Evolutionary conservation across 768 basidiomycete species (phyloP).

Genomic region (Gymnopilus dilepis): DNA sequence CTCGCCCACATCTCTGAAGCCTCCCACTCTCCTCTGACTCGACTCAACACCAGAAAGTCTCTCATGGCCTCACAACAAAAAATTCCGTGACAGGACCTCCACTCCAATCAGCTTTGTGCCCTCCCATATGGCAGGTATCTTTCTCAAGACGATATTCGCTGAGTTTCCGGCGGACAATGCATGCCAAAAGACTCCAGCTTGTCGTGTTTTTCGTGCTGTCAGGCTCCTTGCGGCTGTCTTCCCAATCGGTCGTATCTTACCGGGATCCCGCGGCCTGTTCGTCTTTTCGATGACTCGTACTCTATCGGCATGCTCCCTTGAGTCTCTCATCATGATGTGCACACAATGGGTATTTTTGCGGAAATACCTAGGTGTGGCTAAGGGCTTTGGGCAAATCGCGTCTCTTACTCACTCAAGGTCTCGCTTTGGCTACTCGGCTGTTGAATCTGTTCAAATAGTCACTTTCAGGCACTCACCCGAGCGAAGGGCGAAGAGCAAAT

Average conservation of each 20-base stretch:
- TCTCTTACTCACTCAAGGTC: not conserved
- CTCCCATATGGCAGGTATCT: no score
- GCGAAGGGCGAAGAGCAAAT: not conserved
- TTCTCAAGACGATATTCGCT: conserved; percentile 33
- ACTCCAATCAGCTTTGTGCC: not conserved
- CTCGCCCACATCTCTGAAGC: no score
- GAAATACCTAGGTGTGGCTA: not conserved
- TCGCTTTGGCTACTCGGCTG: not conserved
- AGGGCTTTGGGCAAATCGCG: not conserved
- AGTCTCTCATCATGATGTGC: not conserved
- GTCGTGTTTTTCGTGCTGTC: not conserved
- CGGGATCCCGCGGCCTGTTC: not conserved
- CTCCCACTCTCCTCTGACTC: no score
- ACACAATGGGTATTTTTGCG: not conserved
- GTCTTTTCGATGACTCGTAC: not conserved
- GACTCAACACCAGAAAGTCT: no score
- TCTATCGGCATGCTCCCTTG: not conserved
- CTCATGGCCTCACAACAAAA: no score
- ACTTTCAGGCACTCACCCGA: not conserved
- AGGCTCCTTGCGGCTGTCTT: not conserved
- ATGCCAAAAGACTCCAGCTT: not conserved
- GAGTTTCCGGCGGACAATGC: not conserved
- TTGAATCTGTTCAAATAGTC: not conserved
- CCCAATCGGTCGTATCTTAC: not conserved
- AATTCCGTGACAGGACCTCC: not conserved